phyloP scores from a whole-genome alignment of 495 filamentous ascomycete genomes.

The Aspergillus indologenus region DNA sequence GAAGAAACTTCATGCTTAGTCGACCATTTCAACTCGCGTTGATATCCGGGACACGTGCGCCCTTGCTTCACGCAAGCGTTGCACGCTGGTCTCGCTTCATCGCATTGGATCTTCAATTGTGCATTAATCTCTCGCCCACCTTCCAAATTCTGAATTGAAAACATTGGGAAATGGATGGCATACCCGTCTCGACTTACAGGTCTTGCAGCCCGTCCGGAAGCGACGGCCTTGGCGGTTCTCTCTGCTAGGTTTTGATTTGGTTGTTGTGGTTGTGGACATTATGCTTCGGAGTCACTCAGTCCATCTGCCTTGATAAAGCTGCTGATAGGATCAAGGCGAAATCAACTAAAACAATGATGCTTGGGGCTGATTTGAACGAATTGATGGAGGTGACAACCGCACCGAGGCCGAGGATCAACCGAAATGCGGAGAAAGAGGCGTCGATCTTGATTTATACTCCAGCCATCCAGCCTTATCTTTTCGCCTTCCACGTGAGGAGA shows the following conservation, averaged over 20 bases:
- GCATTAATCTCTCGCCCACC: not conserved
- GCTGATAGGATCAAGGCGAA: no score
- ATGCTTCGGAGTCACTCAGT: no score
- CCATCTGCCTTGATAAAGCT: no score
- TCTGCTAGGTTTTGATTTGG: not conserved
- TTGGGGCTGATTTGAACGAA: no score
- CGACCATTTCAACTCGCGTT: not conserved
- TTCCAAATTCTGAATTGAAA: no score
- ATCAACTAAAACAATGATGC: no score
- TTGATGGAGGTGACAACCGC: no score
- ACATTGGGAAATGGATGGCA: not conserved
- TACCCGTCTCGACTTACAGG: not conserved
- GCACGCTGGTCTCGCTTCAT: not conserved
- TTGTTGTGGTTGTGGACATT: not conserved
- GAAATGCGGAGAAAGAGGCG: not conserved
- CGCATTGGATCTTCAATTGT: not conserved
- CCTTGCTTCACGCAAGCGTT: not conserved
- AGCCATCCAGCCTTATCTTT: not conserved
- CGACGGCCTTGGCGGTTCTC: not conserved
- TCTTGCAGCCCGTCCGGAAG: slow-evolving; percentile 1
- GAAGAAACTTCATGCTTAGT: slow-evolving; percentile 1
- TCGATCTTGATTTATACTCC: not conserved
- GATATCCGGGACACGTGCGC: not conserved
- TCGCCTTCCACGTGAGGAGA: not conserved
- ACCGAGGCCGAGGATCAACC: not conserved